Evolutionary conservation across 2,329 filamentous ascomycete species (phyloP).

Genomic region (Botrytis fragariae): DNA sequence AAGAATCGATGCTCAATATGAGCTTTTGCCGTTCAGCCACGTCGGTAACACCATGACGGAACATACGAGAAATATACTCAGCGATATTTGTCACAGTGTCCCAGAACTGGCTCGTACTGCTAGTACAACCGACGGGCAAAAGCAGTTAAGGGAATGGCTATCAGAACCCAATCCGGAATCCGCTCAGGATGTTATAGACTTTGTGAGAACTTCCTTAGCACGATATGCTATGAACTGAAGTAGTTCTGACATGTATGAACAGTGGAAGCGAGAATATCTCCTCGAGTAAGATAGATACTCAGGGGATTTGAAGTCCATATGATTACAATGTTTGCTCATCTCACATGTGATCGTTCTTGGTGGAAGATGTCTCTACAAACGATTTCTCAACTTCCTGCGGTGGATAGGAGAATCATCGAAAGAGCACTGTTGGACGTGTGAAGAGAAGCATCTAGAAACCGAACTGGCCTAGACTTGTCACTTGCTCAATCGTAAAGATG

Average conservation of each 20-base stretch:
- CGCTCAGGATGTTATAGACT: constrained; percentile 34
- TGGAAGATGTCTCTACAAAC: not conserved
- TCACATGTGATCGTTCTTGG: not conserved
- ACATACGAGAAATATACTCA: constrained; percentile 37
- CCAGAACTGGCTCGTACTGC: constrained; percentile 31
- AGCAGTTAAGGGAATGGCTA: constrained; percentile 31
- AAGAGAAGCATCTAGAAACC: not conserved
- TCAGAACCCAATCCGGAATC: constrained; percentile 23
- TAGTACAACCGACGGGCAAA: constrained; percentile 30
- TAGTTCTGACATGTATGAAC: not conserved
- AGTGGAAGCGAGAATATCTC: constrained; percentile 20
- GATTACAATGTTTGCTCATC: not conserved
- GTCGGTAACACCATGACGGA: constrained; percentile 33
- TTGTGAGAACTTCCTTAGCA: constrained; percentile 21
- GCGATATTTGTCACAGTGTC: constrained; percentile 35
- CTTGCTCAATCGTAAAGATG: not conserved
- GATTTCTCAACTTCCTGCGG: not conserved
- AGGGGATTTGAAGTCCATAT: not conserved
- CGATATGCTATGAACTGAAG: not conserved
- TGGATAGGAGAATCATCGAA: not conserved
- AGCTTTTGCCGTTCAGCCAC: constrained; percentile 36
- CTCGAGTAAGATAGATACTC: constrained; percentile 22
- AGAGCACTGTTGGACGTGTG: not conserved
- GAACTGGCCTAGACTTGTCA: not conserved
- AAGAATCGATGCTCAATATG: constrained; percentile 21